A percentile compares a stretch with the other conserved stretches of the same genome.
phyloP scores from a whole-genome alignment of 202 grass and related monocot genomes.

The Panicum virgatum region DNA sequence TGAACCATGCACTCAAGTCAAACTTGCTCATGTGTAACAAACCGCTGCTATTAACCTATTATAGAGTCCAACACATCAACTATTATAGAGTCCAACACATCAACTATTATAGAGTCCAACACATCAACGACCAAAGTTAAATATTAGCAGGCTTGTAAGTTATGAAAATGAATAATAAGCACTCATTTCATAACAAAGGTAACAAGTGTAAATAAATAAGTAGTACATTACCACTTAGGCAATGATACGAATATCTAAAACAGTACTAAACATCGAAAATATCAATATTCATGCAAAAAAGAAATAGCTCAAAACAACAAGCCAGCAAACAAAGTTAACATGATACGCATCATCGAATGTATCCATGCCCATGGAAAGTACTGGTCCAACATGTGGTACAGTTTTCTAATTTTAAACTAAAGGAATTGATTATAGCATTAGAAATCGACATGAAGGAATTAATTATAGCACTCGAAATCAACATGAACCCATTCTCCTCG shows the following conservation, averaged over 20 bases:
- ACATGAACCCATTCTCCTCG: background rate
- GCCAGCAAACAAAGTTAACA: background rate
- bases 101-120: background rate
- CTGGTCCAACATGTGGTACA: background rate
- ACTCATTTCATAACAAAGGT: background rate
- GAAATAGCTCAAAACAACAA: background rate
- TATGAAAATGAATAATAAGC: background rate
- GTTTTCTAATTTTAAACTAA: slow-evolving; percentile 6
- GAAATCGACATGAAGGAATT: background rate
- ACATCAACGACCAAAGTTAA: background rate
- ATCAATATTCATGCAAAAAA: slow-evolving; percentile 5
- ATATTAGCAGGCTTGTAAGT: background rate
- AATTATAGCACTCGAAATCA: background rate
- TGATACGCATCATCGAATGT: background rate
- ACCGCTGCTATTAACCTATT: no score
- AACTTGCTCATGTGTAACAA: background rate
- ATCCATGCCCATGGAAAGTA: background rate
- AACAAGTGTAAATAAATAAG: background rate
- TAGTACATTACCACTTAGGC: background rate
- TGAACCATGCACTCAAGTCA: background rate
- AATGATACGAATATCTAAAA: background rate
- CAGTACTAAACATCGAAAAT: background rate
- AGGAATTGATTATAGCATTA: background rate
- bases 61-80: no score
- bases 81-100: background rate